These are phyloP conservation scores for Cercospora janseana DNA, from an alignment of 2,329 filamentous ascomycete species.

Conservation along the genomic window DNA sequence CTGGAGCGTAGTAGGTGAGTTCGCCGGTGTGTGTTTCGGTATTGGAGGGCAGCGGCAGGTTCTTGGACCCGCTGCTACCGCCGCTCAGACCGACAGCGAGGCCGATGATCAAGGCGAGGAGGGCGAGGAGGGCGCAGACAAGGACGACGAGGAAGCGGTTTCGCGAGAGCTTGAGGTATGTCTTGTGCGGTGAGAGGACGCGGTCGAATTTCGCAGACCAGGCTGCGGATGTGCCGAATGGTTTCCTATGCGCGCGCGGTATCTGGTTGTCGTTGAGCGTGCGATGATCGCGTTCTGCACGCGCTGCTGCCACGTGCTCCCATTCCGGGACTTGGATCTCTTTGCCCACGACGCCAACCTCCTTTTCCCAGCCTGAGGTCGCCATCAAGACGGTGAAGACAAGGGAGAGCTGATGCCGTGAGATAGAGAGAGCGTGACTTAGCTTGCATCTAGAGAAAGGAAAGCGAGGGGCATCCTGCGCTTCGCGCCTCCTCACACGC, in stretches of 20 bases:
- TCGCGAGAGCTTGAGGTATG: slow-evolving; percentile 7
- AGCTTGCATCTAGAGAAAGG: background rate
- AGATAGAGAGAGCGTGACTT: background rate
- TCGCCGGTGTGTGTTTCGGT: slow-evolving; percentile 49
- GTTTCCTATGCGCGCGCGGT: background rate
- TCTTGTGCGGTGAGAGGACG: slow-evolving; percentile 15
- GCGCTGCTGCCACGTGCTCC: slow-evolving; percentile 25
- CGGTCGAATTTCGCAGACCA: slow-evolving; percentile 9
- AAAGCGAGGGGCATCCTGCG: background rate
- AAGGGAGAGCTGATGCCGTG: background rate
- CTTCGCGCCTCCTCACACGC: slow-evolving; percentile 2
- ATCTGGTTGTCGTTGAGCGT: background rate
- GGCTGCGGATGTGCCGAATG: slow-evolving; percentile 4
- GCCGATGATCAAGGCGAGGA: slow-evolving; percentile 13
- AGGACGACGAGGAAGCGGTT: slow-evolving; percentile 15
- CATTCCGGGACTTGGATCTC: slow-evolving; percentile 27
- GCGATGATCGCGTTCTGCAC: background rate
- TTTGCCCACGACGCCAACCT: slow-evolving; percentile 9
- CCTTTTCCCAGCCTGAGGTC: background rate
- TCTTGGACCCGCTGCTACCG: slow-evolving; percentile 31
- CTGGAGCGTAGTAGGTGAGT: slow-evolving; percentile 58
- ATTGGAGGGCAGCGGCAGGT: slow-evolving; percentile 54
- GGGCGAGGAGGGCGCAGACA: slow-evolving; percentile 9
- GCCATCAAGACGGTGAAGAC: background rate
- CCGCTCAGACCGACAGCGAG: slow-evolving; percentile 11